Evolutionary conservation across 257 asterid species (phyloP), one percentile per base, ranked within the genome.

Genomic region (Petunia secreta): DNA sequence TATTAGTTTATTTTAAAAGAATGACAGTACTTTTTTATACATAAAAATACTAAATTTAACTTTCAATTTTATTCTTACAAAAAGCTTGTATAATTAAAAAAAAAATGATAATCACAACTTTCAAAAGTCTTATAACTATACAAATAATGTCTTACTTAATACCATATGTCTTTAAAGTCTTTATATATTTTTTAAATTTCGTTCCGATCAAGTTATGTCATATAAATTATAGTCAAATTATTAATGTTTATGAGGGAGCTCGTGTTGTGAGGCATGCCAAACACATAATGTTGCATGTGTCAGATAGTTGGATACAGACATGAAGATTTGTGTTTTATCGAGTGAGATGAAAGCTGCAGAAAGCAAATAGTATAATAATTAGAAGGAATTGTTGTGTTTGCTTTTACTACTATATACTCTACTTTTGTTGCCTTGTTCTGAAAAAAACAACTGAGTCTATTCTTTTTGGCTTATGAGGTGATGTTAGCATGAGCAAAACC

Each of bases 311-410:
- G 79, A 58, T 79, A 82, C 75, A 80, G 74, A 79, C 43, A 46
- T 60, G 78, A 83, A 82, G 65, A 79, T 25, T 75, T 79, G 83
- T 75, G 79, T 43, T 58, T 62, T 75, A 67, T 68, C 64, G 75
- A 67, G 63, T 68, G 0, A 46, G 65, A 13, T 44, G 40, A 77
- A 77, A 77, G 81, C 81, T 77, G 81, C 81, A 77, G 8, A 77
- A 63, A 69, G 69, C 40, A 25, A 25, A 25, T 25, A n/a, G n/a
- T n/a, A 68, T 41, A 38, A 34, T 65, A 10, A 75, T 78, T 25
- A 25, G 25, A 50, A 13, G 54, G 54, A n/a, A 8, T 11, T 57
- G 52, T 6, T 41, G 75, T 43, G 6, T 36, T 25, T 2, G 36
- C 50, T 43, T 44, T 50, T 34, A 54, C 39, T 16, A 43, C 44